A percentile compares a stretch with the other conserved stretches of the same genome.
These are phyloP conservation scores for Papiliotrema fonsecae DNA, from an alignment of 1,284 basidiomycete genomes.

Conservation along the genomic window DNA sequence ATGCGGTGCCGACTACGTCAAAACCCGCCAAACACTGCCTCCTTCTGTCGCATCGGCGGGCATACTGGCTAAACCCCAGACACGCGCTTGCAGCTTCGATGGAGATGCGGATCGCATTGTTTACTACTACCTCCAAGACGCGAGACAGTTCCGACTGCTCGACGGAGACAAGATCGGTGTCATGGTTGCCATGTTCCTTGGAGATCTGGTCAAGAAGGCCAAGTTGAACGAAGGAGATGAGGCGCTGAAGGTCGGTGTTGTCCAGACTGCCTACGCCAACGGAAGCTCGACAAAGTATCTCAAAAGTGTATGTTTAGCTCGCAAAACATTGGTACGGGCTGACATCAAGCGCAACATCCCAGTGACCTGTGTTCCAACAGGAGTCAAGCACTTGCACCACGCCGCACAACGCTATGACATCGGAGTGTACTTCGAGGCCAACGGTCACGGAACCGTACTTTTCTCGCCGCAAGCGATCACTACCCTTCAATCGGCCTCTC, in stretches of 20 bases:
- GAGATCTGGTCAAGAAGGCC: slow-evolving; percentile 78
- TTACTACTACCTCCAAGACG: slow-evolving; percentile 76
- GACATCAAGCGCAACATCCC: slow-evolving; percentile 57
- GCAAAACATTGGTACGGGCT: neutral
- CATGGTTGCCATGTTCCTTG: slow-evolving; percentile 87
- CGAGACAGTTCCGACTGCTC: slow-evolving; percentile 74
- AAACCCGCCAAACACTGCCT: slow-evolving; percentile 82
- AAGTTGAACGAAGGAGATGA: slow-evolving; percentile 53
- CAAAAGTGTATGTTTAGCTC: slow-evolving; percentile 57
- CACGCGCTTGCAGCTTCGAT: slow-evolving; percentile 87
- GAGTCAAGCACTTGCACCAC: slow-evolving; percentile 97
- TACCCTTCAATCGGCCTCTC: slow-evolving; percentile 60
- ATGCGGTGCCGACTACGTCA: slow-evolving; percentile 96
- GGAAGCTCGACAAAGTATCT: slow-evolving; percentile 94
- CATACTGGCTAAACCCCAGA: slow-evolving; percentile 61
- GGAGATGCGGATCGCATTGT: slow-evolving; percentile 98
- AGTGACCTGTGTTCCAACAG: slow-evolving; percentile 91
- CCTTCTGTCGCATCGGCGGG: slow-evolving; percentile 44
- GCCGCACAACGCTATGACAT: slow-evolving; percentile 91
- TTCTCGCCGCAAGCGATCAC: slow-evolving; percentile 74
- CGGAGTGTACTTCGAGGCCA: slow-evolving; percentile 99
- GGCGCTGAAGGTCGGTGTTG: slow-evolving; percentile 77
- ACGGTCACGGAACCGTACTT: slow-evolving; percentile 95
- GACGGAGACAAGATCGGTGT: slow-evolving; percentile 99
- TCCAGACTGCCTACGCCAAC: slow-evolving; percentile 99